Conservation (phyloP, 805 yeast species). For the Starmerella apis region DNA sequence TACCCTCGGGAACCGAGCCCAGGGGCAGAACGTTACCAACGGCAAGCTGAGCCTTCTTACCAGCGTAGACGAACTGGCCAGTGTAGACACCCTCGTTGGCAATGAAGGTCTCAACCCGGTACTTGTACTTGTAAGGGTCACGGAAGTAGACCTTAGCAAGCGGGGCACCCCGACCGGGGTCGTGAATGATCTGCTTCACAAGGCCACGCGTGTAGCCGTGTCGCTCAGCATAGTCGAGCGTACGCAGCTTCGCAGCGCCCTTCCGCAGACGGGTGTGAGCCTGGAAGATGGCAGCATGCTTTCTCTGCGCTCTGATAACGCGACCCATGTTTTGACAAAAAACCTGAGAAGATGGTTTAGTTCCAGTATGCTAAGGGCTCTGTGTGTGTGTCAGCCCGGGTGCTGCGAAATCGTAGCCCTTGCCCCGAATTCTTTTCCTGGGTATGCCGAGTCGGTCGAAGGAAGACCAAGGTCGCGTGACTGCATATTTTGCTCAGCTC, state of each 20-base stretch:
- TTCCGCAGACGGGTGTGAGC: constrained; percentile 99
- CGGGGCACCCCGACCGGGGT: constrained; percentile 99
- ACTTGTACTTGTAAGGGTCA: constrained; percentile 97
- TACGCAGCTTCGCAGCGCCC: constrained; percentile 99
- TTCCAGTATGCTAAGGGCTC: constrained; percentile 7
- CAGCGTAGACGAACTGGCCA: constrained; percentile 98
- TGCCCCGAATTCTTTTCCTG: constrained; percentile 27
- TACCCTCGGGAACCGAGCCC: constrained; percentile 98
- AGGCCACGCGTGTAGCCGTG: constrained; percentile 99
- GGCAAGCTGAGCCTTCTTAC: constrained; percentile 94
- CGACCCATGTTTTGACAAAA: constrained; percentile 26
- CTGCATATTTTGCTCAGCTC: neutral
- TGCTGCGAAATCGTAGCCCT: constrained; percentile 10
- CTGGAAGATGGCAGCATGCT: constrained; percentile 94
- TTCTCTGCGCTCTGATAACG: constrained; percentile 99
- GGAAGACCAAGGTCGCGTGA: neutral
- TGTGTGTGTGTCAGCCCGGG: constrained; percentile 11
- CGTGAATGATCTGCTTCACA: constrained; percentile 97
- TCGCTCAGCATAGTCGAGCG: constrained; percentile 98
- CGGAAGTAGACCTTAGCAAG: constrained; percentile 98
- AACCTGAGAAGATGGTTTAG: constrained; percentile 19
- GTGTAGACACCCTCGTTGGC: constrained; percentile 99
- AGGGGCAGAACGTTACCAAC: constrained; percentile 92
- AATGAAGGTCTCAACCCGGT: constrained; percentile 96
- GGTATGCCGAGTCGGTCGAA: constrained; percentile 1